A percentile compares a stretch with the other conserved stretches of the same genome.
These are phyloP conservation scores for Monilinia fructicola DNA, from an alignment of 2,329 filamentous ascomycete genomes.

Conservation along the genomic window DNA sequence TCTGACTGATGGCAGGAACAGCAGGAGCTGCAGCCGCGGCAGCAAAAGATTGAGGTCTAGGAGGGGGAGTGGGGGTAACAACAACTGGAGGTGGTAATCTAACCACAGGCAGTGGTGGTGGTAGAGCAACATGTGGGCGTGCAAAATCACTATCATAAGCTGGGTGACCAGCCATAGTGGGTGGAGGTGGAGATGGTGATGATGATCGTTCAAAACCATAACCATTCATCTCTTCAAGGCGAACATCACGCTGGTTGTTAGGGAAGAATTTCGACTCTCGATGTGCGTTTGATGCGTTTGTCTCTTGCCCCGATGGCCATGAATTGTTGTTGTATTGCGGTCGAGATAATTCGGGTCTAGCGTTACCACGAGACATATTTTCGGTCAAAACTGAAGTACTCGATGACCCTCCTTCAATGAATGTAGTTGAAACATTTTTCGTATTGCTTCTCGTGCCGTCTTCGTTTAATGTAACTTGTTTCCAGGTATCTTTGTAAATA, in stretches of 20 bases:
- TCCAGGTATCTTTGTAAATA: slow-evolving; percentile 39
- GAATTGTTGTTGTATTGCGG: slow-evolving; percentile 37
- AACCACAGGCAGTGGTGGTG: slow-evolving; percentile 71
- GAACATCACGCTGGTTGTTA: slow-evolving; percentile 45
- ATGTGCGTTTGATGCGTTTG: slow-evolving; percentile 45
- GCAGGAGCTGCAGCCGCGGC: slow-evolving; percentile 42
- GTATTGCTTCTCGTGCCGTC: slow-evolving; percentile 37
- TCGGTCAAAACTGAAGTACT: slow-evolving; percentile 32
- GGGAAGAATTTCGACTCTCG: slow-evolving; percentile 64
- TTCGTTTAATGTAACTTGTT: slow-evolving; percentile 36
- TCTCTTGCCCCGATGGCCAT: slow-evolving; percentile 36
- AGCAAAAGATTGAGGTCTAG: slow-evolving; percentile 48
- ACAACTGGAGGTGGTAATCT: slow-evolving; percentile 62
- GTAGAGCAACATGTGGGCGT: slow-evolving; percentile 68
- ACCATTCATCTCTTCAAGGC: slow-evolving; percentile 42
- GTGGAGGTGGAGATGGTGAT: slow-evolving; percentile 71
- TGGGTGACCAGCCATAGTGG: slow-evolving; percentile 67
- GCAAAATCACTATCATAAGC: slow-evolving; percentile 66
- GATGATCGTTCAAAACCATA: slow-evolving; percentile 42
- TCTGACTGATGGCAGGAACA: slow-evolving; percentile 26
- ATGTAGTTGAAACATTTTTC: slow-evolving; percentile 30
- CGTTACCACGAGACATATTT: slow-evolving; percentile 4
- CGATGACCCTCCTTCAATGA: slow-evolving; percentile 30
- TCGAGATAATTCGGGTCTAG: slow-evolving; percentile 29
- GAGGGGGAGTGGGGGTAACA: slow-evolving; percentile 46